A percentile compares a stretch with the other conserved stretches of the same genome.
Evolutionary conservation across 495 filamentous ascomycete species (phyloP).

Genomic region (Talaromyces stipitatus): DNA sequence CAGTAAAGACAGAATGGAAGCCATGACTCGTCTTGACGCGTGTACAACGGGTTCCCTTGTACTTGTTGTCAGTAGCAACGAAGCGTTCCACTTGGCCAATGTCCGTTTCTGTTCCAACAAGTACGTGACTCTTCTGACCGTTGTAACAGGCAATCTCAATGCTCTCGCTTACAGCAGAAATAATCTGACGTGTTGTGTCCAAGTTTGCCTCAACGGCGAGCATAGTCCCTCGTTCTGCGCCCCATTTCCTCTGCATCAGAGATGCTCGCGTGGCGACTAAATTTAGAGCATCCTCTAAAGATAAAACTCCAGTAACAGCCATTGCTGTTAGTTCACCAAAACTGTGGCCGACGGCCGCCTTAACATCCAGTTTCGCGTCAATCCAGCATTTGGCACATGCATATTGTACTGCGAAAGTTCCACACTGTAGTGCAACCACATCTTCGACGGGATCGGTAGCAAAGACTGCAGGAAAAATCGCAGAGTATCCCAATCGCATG

Average conservation of each 20-base stretch:
- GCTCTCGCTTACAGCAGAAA: neutral
- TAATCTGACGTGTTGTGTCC: constrained; percentile 13
- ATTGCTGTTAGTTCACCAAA: constrained; percentile 29
- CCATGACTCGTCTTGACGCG: constrained; percentile 1
- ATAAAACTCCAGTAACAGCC: constrained; percentile 17
- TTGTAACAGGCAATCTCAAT: constrained; percentile 44
- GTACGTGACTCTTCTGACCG: constrained; percentile 33
- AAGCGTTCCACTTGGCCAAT: neutral
- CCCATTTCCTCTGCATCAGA: constrained; percentile 33
- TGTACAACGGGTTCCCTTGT: neutral
- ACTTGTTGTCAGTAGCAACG: neutral
- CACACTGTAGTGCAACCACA: constrained; percentile 33
- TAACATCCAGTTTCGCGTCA: constrained; percentile 21
- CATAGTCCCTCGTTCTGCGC: constrained; percentile 33
- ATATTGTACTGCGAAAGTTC: constrained; percentile 32
- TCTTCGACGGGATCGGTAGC: constrained; percentile 24
- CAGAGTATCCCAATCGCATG: constrained; percentile 14
- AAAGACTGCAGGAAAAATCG: constrained; percentile 46
- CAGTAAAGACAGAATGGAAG: neutral
- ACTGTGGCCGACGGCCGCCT: constrained; percentile 33
- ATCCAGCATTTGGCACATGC: constrained; percentile 30
- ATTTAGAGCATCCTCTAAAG: constrained; percentile 20
- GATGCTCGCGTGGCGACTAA: constrained; percentile 27
- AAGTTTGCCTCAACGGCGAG: constrained; percentile 20
- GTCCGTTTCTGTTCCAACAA: neutral